Evolutionary conservation across 495 filamentous ascomycete species (phyloP).

Genomic region (Lineolata rhizophorae): DNA sequence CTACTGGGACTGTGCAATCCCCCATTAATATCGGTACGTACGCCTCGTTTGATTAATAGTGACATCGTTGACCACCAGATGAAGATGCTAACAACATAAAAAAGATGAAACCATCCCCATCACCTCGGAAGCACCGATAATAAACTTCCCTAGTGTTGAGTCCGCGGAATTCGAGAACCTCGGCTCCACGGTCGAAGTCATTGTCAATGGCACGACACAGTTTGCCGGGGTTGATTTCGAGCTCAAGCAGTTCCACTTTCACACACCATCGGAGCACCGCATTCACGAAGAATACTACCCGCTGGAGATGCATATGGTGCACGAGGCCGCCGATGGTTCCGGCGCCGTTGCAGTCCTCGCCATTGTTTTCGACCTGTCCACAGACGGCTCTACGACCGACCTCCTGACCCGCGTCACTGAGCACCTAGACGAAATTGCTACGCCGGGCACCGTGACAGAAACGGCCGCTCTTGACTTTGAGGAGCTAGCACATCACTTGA

Average conservation of each 20-base stretch:
- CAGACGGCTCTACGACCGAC: slow-evolving; percentile 19
- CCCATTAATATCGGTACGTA: slow-evolving; percentile 34
- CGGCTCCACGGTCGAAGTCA: slow-evolving; percentile 35
- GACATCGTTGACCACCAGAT: slow-evolving; percentile 1
- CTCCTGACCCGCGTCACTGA: slow-evolving; percentile 32
- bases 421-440: slow-evolving; percentile 26
- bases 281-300: slow-evolving; percentile 31
- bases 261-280: slow-evolving; percentile 45
- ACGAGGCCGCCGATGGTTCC: slow-evolving; percentile 19
- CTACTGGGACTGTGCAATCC: slow-evolving; percentile 33
- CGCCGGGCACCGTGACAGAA: slow-evolving; percentile 29
- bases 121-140: slow-evolving; percentile 16
- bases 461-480: slow-evolving; percentile 32
- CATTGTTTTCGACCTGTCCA: slow-evolving; percentile 34
- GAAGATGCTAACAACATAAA: too few relatives aligned
- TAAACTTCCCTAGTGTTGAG: slow-evolving; percentile 21
- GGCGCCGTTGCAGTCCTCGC: slow-evolving; percentile 39
- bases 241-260: slow-evolving; percentile 47
- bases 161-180: slow-evolving; percentile 33
- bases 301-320: slow-evolving; percentile 47
- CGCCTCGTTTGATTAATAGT: background rate
- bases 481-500: slow-evolving; percentile 26
- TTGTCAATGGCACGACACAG: slow-evolving; percentile 19
- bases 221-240: slow-evolving; percentile 25
- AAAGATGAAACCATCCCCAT: slow-evolving; percentile 10